These are phyloP conservation scores for Crithidia bombi DNA, from an alignment of 208 protist species.

Conservation along the genomic window DNA sequence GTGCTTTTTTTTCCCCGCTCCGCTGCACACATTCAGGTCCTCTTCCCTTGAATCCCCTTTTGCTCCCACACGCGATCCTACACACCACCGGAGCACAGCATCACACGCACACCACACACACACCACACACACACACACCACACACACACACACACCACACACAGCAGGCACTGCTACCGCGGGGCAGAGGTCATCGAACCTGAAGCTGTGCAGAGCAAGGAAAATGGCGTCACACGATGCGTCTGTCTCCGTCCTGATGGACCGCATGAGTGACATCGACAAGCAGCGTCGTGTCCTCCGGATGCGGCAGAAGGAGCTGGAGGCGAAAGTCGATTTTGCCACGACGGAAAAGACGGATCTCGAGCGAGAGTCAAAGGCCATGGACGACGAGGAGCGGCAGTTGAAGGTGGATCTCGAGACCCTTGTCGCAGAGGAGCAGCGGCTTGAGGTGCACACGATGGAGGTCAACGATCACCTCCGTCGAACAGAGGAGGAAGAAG, in stretches of 20 bases:
- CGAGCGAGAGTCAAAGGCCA: slow-evolving; percentile 30
- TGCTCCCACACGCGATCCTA: too few relatives aligned
- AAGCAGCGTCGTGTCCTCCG: slow-evolving; percentile 68
- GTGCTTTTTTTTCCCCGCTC: too few relatives aligned
- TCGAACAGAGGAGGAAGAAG: slow-evolving; percentile 70
- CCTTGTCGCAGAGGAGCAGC: slow-evolving; percentile 63
- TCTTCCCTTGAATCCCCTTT: too few relatives aligned
- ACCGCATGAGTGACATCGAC: slow-evolving; percentile 79
- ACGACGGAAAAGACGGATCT: slow-evolving; percentile 59
- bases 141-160: too few relatives aligned
- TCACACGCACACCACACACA: too few relatives aligned
- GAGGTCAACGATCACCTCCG: slow-evolving; percentile 53
- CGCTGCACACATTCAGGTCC: too few relatives aligned
- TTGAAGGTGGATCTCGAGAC: slow-evolving; percentile 60
- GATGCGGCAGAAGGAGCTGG: slow-evolving; percentile 75
- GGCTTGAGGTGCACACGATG: slow-evolving; percentile 68
- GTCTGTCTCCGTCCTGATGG: slow-evolving; percentile 61
- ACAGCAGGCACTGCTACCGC: too few relatives aligned
- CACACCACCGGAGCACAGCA: too few relatives aligned
- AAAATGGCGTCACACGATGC: slow-evolving; percentile 42
- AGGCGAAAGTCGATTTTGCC: slow-evolving; percentile 58
- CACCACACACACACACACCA: too few relatives aligned
- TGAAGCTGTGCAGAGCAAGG: background rate
- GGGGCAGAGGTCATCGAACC: too few relatives aligned
- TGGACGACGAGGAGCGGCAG: slow-evolving; percentile 46